Evolutionary conservation across 192 early-diverging fungal genomes (phyloP), one percentile per base, ranked within the genome.

Genomic region (Gonapodya sp.): DNA sequence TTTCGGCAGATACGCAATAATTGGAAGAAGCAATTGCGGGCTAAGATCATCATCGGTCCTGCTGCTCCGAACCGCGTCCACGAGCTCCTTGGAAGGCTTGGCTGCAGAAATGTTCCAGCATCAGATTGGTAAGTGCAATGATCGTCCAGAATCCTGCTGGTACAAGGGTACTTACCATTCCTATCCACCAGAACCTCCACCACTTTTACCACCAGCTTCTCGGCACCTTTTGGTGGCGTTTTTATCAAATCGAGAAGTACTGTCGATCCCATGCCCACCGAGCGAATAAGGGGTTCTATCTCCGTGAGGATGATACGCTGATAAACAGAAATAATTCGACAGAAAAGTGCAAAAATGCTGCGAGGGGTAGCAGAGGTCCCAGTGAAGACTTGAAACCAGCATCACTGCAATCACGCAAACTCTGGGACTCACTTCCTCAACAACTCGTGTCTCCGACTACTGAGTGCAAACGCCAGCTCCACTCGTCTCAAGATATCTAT

Each of bases 391-490:
- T n/a, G n/a, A n/a, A n/a, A n/a, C n/a, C n/a, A n/a, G n/a, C n/a
- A n/a, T n/a, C n/a, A n/a, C n/a, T n/a, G n/a, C n/a, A n/a, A n/a
- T 79, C 81, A 81, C 81, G 37, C 84, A 0, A 80, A 83, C 30
- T 1, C 2, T 64, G 31, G 30, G 1, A 83, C 83, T 86, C 86
- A 94, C 93, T 87, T 84, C 36, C 83, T 79, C 46, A 96, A 84
- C n/a, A 96, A 80, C 31, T 89, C 86, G 78, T 86, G 90, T 64
- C 93, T 93, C 81, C 92, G 93, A 72, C 88, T 89, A 80, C 93
- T 93, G 8, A 95, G 83, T 31, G 93, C 90, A 81, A 96, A 91
- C 83, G 87, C 95, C 34, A 96, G 83, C 79, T 96, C 94, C 36
- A 94, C 79, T 79, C 89, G 89, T 24, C 88, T 79, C 14, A 89